Percentiles rank a stretch among this genome's conserved stretches.
These are phyloP conservation scores for Xerophyta viscosa DNA, from an alignment of 106 monocot species.

Conservation along the genomic window DNA sequence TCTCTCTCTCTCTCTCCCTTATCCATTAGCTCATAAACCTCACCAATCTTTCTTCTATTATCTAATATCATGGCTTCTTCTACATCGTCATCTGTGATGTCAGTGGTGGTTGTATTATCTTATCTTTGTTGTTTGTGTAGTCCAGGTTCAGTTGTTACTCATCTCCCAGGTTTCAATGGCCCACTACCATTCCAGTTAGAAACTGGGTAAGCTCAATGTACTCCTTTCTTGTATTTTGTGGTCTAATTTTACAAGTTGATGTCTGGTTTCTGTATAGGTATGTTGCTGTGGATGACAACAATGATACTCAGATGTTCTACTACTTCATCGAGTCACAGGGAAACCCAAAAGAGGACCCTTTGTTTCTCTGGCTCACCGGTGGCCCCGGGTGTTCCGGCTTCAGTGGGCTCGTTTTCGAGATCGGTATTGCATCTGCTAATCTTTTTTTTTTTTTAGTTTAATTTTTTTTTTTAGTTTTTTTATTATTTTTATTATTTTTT, in stretches of 20 bases:
- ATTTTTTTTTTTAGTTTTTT: background rate
- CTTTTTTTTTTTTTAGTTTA: too few relatives aligned
- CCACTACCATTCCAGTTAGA: background rate
- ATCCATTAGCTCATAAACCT: too few relatives aligned
- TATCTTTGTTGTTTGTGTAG: too few relatives aligned
- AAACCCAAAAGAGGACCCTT: conserved; percentile 6
- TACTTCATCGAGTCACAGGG: conserved; percentile 13
- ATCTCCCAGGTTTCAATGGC: background rate
- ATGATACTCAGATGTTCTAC: conserved; percentile 10
- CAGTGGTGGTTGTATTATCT: too few relatives aligned
- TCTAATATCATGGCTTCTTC: too few relatives aligned
- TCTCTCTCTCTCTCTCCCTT: too few relatives aligned
- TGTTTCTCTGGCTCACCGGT: conserved; percentile 25
- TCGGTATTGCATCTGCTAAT: too few relatives aligned
- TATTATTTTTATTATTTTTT: background rate
- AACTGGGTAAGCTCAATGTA: conserved; percentile 3
- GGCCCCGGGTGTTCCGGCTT: conserved; percentile 28
- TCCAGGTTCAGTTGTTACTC: background rate
- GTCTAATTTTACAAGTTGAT: too few relatives aligned
- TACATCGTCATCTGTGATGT: too few relatives aligned
- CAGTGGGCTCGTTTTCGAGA: conserved; percentile 4
- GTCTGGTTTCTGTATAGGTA: background rate
- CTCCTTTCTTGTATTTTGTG: background rate
- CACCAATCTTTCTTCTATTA: too few relatives aligned
- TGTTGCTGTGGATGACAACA: conserved; percentile 12